Conservation (phyloP, 2,329 filamentous ascomycete genomes). For the Blumeriella jaapii region DNA sequence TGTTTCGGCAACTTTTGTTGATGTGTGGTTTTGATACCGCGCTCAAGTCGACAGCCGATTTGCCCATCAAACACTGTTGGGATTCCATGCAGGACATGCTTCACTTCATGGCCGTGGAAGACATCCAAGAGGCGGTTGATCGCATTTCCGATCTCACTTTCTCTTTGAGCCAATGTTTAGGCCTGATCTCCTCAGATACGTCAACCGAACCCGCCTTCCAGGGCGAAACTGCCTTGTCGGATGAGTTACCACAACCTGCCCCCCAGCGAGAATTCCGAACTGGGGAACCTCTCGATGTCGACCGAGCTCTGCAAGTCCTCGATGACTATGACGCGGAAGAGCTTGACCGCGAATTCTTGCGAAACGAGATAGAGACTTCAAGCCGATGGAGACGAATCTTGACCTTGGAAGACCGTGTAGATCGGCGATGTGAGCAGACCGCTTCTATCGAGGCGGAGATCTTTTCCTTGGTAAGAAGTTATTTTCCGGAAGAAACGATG, state of each 20-base stretch:
- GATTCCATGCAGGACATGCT: conserved; percentile 13
- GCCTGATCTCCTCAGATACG: neutral
- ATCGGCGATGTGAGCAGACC: neutral
- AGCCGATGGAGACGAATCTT: conserved; percentile 1
- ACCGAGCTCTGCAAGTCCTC: neutral
- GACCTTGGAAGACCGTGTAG: neutral
- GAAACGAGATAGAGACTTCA: neutral
- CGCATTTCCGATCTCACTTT: neutral
- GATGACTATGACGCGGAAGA: neutral
- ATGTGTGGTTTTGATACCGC: conserved; percentile 18
- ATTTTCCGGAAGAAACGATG: no score
- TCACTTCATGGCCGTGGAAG: conserved; percentile 12
- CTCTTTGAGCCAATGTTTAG: conserved; percentile 1
- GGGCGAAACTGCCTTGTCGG: neutral
- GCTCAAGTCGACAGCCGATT: conserved; percentile 1
- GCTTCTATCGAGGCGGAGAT: neutral
- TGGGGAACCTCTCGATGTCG: neutral
- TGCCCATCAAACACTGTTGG: conserved; percentile 10
- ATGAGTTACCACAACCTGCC: neutral
- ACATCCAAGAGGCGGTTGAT: conserved; percentile 4
- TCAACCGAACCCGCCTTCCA: neutral
- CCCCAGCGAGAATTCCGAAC: neutral
- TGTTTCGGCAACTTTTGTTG: conserved; percentile 17
- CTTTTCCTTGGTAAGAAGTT: no score
- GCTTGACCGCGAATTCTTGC: neutral